Evolutionary conservation across 768 basidiomycete genomes (phyloP).

Genomic region (Mycena haematopus): DNA sequence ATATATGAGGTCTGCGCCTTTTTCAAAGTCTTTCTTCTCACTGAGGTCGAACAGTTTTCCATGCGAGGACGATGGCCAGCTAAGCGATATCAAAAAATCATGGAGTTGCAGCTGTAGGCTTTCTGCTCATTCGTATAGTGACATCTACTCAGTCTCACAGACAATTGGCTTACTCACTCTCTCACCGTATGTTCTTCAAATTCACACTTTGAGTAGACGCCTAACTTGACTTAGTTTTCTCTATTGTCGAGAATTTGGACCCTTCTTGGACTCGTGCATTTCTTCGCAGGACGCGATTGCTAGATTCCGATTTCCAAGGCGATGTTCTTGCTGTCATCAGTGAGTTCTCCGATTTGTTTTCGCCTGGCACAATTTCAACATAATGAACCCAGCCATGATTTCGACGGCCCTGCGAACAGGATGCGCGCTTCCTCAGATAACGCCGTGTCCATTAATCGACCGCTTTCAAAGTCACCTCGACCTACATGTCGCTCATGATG

Average conservation of each 20-base stretch:
- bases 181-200: constrained; percentile 46
- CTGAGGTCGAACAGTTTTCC: constrained; percentile 61
- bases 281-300: constrained; percentile 73
- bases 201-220: not conserved
- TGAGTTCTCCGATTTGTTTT: constrained; percentile 37
- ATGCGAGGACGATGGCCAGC: constrained; percentile 81
- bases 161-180: constrained; percentile 71
- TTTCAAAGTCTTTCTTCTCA: not conserved
- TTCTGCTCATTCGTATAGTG: not conserved
- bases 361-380: not conserved
- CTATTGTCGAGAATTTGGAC: constrained; percentile 74
- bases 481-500: constrained; percentile 69
- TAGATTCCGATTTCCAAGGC: constrained; percentile 84
- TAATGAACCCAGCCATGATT: constrained; percentile 62
- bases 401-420: constrained; percentile 79
- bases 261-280: constrained; percentile 81
- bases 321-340: constrained; percentile 85
- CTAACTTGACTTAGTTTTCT: constrained; percentile 49
- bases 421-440: constrained; percentile 82
- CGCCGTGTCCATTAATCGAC: constrained; percentile 72
- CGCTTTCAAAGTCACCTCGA: constrained; percentile 54
- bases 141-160: constrained; percentile 40
- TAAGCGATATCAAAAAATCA: constrained; percentile 72
- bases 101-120: constrained; percentile 71
- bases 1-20: constrained; percentile 62